phyloP scores from a whole-genome alignment of 257 asterid genomes.

The Petrea volubilis region DNA sequence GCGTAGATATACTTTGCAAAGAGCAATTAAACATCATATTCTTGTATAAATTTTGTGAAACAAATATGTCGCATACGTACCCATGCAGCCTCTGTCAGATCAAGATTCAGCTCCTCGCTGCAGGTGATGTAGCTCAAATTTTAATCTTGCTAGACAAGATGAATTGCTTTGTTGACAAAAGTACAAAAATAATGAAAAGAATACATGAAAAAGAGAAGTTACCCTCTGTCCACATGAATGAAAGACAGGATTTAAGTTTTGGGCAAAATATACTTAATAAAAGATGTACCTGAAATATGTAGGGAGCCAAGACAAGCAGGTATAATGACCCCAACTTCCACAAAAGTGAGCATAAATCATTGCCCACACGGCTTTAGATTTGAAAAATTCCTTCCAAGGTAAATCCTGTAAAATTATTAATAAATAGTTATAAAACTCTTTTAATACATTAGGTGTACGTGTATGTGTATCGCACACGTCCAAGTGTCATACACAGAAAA shows the following conservation, averaged over 20 bases:
- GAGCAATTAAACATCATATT: constrained; percentile 14
- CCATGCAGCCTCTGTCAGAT: constrained; percentile 96
- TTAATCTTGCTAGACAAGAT: constrained; percentile 2
- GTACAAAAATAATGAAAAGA: background rate
- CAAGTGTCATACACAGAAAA: too few species aligned
- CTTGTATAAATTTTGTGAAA: background rate
- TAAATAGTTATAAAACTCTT: constrained; percentile 5
- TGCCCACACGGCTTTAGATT: constrained; percentile 96
- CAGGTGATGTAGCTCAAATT: constrained; percentile 34
- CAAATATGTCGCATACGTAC: constrained; percentile 46
- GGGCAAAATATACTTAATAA: background rate
- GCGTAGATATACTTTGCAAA: too few species aligned
- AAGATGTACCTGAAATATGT: constrained; percentile 85
- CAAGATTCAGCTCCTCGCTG: constrained; percentile 95
- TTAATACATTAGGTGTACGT: background rate
- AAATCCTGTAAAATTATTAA: constrained; percentile 62
- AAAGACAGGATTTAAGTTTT: background rate
- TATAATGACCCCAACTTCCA: constrained; percentile 99
- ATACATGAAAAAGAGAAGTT: constrained; percentile 1
- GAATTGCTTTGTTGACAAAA: background rate
- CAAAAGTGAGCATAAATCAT: constrained; percentile 97
- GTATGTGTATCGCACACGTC: too few species aligned
- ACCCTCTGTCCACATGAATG: background rate
- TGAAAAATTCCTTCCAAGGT: constrained; percentile 92
- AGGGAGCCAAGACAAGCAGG: constrained; percentile 96